Evolutionary conservation across 495 filamentous ascomycete genomes (phyloP), one percentile per base, ranked within the genome.

Genomic region (Hypoxylon fuscum): DNA sequence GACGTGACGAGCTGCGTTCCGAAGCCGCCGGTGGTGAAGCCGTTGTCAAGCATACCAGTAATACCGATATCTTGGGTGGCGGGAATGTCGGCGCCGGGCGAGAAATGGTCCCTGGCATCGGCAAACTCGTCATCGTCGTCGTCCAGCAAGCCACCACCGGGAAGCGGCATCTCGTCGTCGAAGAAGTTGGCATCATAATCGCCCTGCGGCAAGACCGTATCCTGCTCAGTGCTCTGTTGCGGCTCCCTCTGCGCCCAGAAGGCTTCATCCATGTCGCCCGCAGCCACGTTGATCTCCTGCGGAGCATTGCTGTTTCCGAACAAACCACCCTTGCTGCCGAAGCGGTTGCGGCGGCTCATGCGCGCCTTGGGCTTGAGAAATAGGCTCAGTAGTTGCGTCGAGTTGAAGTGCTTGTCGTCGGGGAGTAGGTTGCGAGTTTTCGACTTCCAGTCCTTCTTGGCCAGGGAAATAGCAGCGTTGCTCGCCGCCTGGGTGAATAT

Each of bases 401-500:
- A 97, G 76, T 93, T 95, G 80, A 99, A 99, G 68, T 98, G 96
- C 72, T 97, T 97, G 77, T 99, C 95, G 68, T 99, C 95, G 2
- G 95, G 95, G 11, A 99, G 85, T 1, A 99, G 82, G 71, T 99
- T 96, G 37, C 92, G 83, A 12, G 89, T 89, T 75, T 95, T 96
- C 4, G 92, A 95, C 71, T 90, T 95, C 91, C 93, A 96, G 73
- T 98, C 92, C 43, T 91, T 89, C 71, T 96, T 96, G 22, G 95
- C 89, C 29, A 98, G 69, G 8, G 87, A 90, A 60, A 98, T 93
- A 23, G 87, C 82, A 1, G 90, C 81, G 70, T 90, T 93, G n/a
- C 88, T 88, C 25, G 87, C 81, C 12, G 95, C 92, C 38, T 88
- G 88, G 1, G 87, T 95, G 71, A 96, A 93, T 22, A 97, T 85